Evolutionary conservation across 2,329 filamentous ascomycete genomes (phyloP).

Genomic region (Chaetomiaceae sp.): DNA sequence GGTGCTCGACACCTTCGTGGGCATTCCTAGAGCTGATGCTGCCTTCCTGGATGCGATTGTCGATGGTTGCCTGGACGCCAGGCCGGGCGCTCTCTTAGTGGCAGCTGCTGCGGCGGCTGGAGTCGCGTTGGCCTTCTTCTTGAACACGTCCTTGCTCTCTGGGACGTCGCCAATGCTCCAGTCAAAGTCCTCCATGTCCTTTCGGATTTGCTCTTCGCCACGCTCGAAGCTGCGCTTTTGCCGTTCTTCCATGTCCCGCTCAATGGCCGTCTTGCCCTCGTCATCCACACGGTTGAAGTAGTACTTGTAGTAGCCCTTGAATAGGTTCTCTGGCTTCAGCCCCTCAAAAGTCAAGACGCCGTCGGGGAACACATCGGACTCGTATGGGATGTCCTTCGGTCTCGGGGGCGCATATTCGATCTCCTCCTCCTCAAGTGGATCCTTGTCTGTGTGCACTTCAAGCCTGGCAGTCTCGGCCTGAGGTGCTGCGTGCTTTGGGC

Average conservation of each 20-base stretch:
- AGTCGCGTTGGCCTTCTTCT: constrained; percentile 29
- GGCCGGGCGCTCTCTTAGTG: constrained; percentile 22
- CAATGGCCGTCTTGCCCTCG: constrained; percentile 58
- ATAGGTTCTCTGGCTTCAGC: constrained; percentile 53
- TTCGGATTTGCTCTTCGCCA: constrained; percentile 62
- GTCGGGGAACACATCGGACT: constrained; percentile 63
- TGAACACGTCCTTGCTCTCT: constrained; percentile 39
- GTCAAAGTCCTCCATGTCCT: constrained; percentile 58
- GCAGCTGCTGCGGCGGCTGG: constrained; percentile 16
- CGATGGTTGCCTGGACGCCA: constrained; percentile 33
- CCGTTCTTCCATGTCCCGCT: constrained; percentile 55
- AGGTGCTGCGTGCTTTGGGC: constrained; percentile 52
- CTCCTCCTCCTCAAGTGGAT: constrained; percentile 57
- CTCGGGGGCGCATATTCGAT: constrained; percentile 86
- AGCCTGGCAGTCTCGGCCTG: constrained; percentile 55
- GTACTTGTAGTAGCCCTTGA: constrained; percentile 57
- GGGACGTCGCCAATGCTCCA: constrained; percentile 56
- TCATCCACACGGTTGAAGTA: constrained; percentile 62
- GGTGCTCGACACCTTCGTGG: constrained; percentile 24
- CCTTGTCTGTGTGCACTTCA: constrained; percentile 54
- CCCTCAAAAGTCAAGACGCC: constrained; percentile 52
- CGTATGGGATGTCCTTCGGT: constrained; percentile 59
- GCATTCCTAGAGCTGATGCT: constrained; percentile 47
- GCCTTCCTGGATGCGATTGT: constrained; percentile 53
- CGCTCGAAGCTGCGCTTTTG: constrained; percentile 48